A percentile compares a stretch with the other conserved stretches of the same genome.
These are phyloP conservation scores for Basipetospora chlamydospora DNA, from an alignment of 2,329 filamentous ascomycete genomes.

Conservation along the genomic window DNA sequence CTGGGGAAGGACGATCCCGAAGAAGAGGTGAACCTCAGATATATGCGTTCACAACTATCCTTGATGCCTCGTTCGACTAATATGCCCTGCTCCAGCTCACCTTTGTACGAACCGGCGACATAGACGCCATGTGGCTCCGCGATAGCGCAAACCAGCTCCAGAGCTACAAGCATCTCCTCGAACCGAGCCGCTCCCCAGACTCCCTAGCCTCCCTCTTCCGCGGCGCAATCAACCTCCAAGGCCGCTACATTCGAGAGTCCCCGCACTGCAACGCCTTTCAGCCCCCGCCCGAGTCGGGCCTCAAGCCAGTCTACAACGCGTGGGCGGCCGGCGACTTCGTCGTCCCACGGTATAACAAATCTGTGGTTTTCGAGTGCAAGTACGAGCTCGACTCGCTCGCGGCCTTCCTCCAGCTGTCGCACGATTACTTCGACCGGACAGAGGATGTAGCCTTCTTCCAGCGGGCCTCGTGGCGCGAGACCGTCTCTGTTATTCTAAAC, in stretches of 20 bases:
- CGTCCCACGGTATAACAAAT: constrained; percentile 51
- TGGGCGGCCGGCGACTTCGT: constrained; percentile 43
- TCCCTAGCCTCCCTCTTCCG: constrained; percentile 55
- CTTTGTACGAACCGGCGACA: constrained; percentile 76
- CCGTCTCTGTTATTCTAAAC: constrained; percentile 53
- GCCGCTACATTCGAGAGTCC: constrained; percentile 50
- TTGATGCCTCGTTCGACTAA: not conserved
- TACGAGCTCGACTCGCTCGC: constrained; percentile 88
- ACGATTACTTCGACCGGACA: constrained; percentile 65
- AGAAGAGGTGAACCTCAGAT: constrained; percentile 38
- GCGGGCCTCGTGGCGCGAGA: constrained; percentile 55
- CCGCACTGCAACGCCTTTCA: constrained; percentile 96
- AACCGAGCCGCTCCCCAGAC: constrained; percentile 31
- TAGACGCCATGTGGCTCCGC: constrained; percentile 85
- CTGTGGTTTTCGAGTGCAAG: constrained; percentile 83
- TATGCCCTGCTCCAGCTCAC: constrained; percentile 34
- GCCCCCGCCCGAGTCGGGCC: constrained; percentile 60
- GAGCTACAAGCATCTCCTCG: constrained; percentile 53
- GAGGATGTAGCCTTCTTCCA: constrained; percentile 60
- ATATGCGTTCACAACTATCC: too few species aligned
- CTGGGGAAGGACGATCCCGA: constrained; percentile 37
- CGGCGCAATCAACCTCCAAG: constrained; percentile 63
- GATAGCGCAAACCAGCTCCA: constrained; percentile 75
- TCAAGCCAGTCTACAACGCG: constrained; percentile 41
- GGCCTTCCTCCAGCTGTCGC: constrained; percentile 68